Evolutionary conservation across 2,329 filamentous ascomycete species (phyloP).

Genomic region (Cercospora sp.): DNA sequence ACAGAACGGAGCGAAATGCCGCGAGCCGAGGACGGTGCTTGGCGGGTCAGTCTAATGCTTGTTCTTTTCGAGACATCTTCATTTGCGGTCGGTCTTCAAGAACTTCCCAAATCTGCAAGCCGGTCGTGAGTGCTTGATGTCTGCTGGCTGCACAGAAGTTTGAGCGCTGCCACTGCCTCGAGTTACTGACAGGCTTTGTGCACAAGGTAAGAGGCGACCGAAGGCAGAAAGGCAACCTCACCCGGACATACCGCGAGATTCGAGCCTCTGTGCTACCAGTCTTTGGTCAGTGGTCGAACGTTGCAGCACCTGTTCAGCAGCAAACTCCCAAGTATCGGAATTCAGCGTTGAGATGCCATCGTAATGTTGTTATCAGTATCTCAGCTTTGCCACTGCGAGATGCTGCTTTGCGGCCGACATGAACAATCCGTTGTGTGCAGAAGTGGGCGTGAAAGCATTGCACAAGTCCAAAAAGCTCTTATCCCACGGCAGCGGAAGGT

Average conservation of each 20-base stretch:
- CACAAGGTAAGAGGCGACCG: neutral
- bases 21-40: neutral
- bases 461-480: neutral
- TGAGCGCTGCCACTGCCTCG: neutral
- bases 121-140: no score
- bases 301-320: neutral
- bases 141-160: no score
- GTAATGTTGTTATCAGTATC: neutral
- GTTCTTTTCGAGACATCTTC: neutral
- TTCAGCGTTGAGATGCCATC: neutral
- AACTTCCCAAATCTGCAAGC: neutral
- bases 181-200: neutral
- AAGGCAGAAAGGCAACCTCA: neutral
- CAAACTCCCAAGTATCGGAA: neutral
- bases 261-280: neutral
- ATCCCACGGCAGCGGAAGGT: neutral
- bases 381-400: no score
- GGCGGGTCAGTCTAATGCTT: neutral
- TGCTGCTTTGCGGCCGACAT: no score
- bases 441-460: no score
- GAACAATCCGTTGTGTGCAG: no score
- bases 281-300: neutral
- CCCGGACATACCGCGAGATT: neutral
- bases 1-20: neutral
- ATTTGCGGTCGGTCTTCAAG: neutral